Conservation (phyloP, 164 flowering plant species). For the Nymphaea thermarum region DNA sequence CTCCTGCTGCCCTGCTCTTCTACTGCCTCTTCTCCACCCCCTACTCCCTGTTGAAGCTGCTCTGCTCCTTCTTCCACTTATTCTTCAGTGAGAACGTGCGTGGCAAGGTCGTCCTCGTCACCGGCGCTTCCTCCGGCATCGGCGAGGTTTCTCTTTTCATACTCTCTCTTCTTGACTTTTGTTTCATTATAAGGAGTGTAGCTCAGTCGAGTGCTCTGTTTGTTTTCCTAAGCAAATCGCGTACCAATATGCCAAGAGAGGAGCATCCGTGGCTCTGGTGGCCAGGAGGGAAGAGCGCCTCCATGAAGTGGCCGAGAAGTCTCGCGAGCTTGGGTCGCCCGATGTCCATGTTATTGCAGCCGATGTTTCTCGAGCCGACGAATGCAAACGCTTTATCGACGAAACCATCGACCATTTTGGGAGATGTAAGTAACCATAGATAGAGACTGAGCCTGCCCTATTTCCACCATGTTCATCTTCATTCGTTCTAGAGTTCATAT, state of each 20-base stretch:
- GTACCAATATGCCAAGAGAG: conserved; percentile 51
- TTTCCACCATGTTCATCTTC: background rate
- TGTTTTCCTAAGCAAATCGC: conserved; percentile 28
- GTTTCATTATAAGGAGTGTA: background rate
- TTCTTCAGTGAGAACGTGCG: background rate
- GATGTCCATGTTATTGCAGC: conserved; percentile 31
- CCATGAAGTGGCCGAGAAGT: conserved; percentile 23
- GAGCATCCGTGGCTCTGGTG: conserved; percentile 39
- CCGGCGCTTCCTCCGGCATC: conserved; percentile 3
- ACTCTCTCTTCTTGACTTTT: background rate
- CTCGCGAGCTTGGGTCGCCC: conserved; percentile 34
- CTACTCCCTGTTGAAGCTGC: background rate
- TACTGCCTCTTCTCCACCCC: background rate
- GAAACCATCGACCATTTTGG: conserved; percentile 2
- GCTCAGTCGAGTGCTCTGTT: background rate
- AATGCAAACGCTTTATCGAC: background rate
- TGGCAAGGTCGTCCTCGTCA: conserved; percentile 8
- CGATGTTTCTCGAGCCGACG: conserved; percentile 30
- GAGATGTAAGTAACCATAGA: background rate
- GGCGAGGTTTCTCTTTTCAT: background rate
- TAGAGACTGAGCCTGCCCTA: no score
- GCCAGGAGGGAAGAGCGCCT: conserved; percentile 49
- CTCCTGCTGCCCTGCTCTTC: background rate
- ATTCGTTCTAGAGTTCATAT: background rate
- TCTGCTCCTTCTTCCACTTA: background rate